phyloP scores from a whole-genome alignment of 73 alveolate species.

The Symbiodinium pilosum region DNA sequence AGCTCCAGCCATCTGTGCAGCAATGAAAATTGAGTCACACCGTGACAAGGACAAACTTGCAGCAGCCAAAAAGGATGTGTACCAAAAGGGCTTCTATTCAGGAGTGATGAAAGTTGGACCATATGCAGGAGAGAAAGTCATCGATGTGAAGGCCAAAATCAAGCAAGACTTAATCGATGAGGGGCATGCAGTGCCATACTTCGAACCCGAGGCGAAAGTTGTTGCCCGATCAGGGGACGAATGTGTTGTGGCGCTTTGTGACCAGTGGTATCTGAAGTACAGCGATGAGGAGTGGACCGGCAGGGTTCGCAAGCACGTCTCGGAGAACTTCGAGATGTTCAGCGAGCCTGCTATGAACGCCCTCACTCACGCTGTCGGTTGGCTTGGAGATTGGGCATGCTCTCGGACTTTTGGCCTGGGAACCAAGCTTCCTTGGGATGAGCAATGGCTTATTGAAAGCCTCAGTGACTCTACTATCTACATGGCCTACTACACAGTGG shows the following conservation, averaged over 20 bases:
- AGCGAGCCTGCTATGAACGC: constrained; percentile 97
- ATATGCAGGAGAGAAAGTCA: constrained; percentile 97
- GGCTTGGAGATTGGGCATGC: constrained; percentile 99
- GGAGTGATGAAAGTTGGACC: constrained; percentile 98
- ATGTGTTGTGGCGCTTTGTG: constrained; percentile 99
- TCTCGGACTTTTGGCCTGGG: constrained; percentile 99
- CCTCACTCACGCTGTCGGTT: constrained; percentile 98
- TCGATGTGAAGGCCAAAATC: constrained; percentile 97
- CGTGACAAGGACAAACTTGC: constrained; percentile 98
- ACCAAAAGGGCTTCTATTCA: constrained; percentile 98
- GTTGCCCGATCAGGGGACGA: constrained; percentile 99
- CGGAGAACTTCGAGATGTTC: constrained; percentile 98
- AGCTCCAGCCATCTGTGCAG: constrained; percentile 97
- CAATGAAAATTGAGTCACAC: constrained; percentile 97
- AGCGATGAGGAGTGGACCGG: constrained; percentile 99
- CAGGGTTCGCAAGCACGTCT: constrained; percentile 97
- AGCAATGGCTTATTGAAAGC: constrained; percentile 98
- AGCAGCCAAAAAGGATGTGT: constrained; percentile 98
- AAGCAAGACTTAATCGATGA: constrained; percentile 96
- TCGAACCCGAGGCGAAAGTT: constrained; percentile 99
- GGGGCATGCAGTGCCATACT: constrained; percentile 98
- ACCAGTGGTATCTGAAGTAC: constrained; percentile 99
- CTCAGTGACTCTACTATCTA: constrained; percentile 99
- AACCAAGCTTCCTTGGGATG: constrained; percentile 99
- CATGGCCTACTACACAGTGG: constrained; percentile 99